Conservation (phyloP, 2,329 filamentous ascomycete genomes). For the Colletotrichum kahawae region DNA sequence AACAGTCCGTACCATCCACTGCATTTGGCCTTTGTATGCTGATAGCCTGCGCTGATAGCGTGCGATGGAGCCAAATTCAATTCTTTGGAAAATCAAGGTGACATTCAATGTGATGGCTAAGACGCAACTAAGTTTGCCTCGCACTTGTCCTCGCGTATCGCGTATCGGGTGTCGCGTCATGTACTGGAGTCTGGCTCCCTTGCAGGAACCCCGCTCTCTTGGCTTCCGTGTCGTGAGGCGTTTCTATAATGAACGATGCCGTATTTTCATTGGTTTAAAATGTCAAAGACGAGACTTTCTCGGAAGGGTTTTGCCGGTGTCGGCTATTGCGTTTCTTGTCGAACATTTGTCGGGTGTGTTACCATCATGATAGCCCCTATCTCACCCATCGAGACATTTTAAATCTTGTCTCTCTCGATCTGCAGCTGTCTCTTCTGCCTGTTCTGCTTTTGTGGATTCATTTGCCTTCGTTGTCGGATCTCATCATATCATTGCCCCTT, state of each 20-base stretch:
- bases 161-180: neutral
- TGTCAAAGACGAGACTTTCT: neutral
- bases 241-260: neutral
- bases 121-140: no score
- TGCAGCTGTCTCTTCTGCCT: neutral
- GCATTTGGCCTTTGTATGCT: neutral
- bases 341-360: neutral
- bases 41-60: neutral
- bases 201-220: neutral
- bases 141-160: neutral
- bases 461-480: neutral
- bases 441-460: neutral
- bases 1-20: neutral
- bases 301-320: neutral
- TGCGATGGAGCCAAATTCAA: neutral
- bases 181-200: neutral
- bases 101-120: neutral
- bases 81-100: neutral
- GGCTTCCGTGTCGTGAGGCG: neutral
- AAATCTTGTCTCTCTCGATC: neutral
- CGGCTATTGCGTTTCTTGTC: neutral
- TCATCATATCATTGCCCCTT: neutral
- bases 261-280: neutral
- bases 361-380: neutral
- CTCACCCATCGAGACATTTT: neutral